These are phyloP conservation scores for Colletotrichum coccodes DNA, from an alignment of 2,329 filamentous ascomycete species.

Conservation along the genomic window DNA sequence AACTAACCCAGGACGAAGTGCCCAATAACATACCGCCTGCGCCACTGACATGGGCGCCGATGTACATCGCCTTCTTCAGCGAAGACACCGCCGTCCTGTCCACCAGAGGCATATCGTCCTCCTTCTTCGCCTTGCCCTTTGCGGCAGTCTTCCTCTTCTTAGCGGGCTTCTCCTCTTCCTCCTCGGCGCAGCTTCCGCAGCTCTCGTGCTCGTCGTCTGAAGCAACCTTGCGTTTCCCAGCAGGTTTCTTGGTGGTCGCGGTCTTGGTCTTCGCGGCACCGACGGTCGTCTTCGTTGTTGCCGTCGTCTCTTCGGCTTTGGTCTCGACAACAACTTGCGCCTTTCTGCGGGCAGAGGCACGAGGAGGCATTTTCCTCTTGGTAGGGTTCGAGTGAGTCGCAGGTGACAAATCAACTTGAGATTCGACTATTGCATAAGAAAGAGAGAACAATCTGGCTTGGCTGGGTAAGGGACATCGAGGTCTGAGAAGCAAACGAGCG, in stretches of 20 bases:
- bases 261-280: constrained; percentile 23
- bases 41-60: constrained; percentile 91
- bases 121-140: constrained; percentile 45
- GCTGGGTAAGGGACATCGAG: background rate
- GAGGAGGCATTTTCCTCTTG: constrained; percentile 42
- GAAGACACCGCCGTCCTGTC: constrained; percentile 71
- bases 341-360: constrained; percentile 46
- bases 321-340: constrained; percentile 39
- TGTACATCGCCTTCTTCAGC: constrained; percentile 77
- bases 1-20: background rate
- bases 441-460: background rate
- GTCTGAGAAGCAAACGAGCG: constrained; percentile 10
- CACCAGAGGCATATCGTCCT: constrained; percentile 70
- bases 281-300: constrained; percentile 31
- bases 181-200: constrained; percentile 36
- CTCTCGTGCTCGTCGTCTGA: constrained; percentile 38
- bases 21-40: constrained; percentile 75
- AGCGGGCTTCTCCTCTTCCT: constrained; percentile 37
- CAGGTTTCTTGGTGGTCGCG: constrained; percentile 31
- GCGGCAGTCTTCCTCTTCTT: constrained; percentile 56
- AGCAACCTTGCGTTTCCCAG: constrained; percentile 45
- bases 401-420: background rate
- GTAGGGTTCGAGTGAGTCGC: too few relatives aligned
- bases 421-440: background rate
- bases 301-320: constrained; percentile 36